Percentiles rank a stretch among this genome's conserved stretches.
Evolutionary conservation across 768 basidiomycete genomes (phyloP).

Genomic region (Lactarius pseudohatsudake): DNA sequence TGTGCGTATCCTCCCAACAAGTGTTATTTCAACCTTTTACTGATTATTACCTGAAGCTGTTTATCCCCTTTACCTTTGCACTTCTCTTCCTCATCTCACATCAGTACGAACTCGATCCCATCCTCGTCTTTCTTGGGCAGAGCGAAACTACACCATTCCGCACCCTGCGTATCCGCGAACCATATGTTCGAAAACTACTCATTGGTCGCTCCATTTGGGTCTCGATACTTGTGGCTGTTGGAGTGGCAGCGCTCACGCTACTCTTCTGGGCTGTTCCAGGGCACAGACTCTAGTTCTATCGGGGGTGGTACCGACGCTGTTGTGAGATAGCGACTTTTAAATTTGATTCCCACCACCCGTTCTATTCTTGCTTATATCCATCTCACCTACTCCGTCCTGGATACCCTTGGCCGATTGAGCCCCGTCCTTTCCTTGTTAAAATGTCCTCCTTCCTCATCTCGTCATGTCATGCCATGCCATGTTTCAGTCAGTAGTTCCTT

Average conservation of each 20-base stretch:
- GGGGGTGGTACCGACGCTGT: slow-evolving; percentile 6
- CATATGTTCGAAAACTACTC: slow-evolving; percentile 90
- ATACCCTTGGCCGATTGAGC: slow-evolving; percentile 19
- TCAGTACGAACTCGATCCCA: slow-evolving; percentile 95
- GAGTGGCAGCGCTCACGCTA: slow-evolving; percentile 80
- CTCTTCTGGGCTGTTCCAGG: slow-evolving; percentile 97
- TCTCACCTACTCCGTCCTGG: slow-evolving; percentile 12
- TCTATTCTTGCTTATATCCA: slow-evolving; percentile 10
- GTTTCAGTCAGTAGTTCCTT: slow-evolving; percentile 9
- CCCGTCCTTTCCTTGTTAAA: slow-evolving; percentile 4
- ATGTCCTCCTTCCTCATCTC: neutral
- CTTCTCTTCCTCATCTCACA: slow-evolving; percentile 90
- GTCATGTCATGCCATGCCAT: slow-evolving; percentile 18
- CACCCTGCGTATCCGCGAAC: slow-evolving; percentile 87
- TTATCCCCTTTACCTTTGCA: slow-evolving; percentile 90
- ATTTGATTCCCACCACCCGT: neutral
- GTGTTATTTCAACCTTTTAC: slow-evolving; percentile 20
- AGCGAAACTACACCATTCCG: slow-evolving; percentile 98
- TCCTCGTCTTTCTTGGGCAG: slow-evolving; percentile 90
- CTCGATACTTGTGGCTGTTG: slow-evolving; percentile 68
- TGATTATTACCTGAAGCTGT: slow-evolving; percentile 56
- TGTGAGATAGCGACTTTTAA: slow-evolving; percentile 7
- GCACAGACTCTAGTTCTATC: slow-evolving; percentile 62
- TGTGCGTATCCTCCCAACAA: slow-evolving; percentile 55
- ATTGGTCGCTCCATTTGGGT: slow-evolving; percentile 93